phyloP scores from a whole-genome alignment of 495 filamentous ascomycete species.

The Peziza echinospora region DNA sequence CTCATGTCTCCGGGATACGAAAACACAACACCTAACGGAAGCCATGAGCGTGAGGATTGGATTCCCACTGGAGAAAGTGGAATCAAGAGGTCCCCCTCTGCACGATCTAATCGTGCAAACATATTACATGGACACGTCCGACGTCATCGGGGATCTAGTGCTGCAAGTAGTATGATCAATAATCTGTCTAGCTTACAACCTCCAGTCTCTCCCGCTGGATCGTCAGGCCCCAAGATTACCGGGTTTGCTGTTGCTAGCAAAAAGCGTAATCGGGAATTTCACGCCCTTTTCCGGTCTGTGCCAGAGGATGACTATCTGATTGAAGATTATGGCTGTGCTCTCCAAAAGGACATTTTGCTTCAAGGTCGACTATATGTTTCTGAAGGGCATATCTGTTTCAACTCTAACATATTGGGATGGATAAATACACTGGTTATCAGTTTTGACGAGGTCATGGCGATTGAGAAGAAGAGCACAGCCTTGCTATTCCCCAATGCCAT shows the following conservation, averaged over 20 bases:
- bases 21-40: constrained; percentile 10
- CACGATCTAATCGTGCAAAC: neutral
- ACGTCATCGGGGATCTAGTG: constrained; percentile 65
- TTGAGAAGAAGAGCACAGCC: constrained; percentile 92
- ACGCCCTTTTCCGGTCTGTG: constrained; percentile 80
- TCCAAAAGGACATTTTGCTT: constrained; percentile 87
- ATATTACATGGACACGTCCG: constrained; percentile 20
- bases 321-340: constrained; percentile 91
- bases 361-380: constrained; percentile 91
- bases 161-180: constrained; percentile 23
- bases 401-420: constrained; percentile 97
- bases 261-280: constrained; percentile 90
- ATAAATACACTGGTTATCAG: constrained; percentile 90
- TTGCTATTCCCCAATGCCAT: constrained; percentile 95
- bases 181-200: constrained; percentile 30
- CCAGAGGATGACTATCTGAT: constrained; percentile 96
- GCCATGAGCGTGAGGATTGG: constrained; percentile 1
- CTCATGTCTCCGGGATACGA: constrained; percentile 5
- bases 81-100: neutral
- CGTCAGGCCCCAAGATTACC: constrained; percentile 45
- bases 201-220: neutral
- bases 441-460: constrained; percentile 89
- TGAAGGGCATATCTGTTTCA: constrained; percentile 94
- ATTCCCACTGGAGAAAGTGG: neutral
- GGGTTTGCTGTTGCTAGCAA: constrained; percentile 93